Evolutionary conservation across 2,329 filamentous ascomycete genomes (phyloP).

Genomic region (Rhynchosporium graminicola): DNA sequence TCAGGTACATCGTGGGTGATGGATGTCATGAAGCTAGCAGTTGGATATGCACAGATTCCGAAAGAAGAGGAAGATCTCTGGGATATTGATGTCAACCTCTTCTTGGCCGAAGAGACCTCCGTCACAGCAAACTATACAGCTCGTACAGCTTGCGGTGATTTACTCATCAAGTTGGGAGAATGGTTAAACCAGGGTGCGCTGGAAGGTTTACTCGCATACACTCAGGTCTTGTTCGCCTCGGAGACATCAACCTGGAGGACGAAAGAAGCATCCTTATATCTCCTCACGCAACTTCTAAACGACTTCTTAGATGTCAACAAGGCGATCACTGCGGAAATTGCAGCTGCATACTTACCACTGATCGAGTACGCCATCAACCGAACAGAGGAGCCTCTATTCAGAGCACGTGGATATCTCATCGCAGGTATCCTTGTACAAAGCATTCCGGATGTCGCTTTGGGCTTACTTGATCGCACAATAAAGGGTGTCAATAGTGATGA

Average conservation of each 20-base stretch:
- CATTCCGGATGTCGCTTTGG: conserved; percentile 58
- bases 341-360: conserved; percentile 75
- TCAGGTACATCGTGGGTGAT: conserved; percentile 77
- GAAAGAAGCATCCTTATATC: conserved; percentile 80
- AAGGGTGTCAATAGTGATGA: conserved; percentile 73
- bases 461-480: conserved; percentile 71
- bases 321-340: conserved; percentile 66
- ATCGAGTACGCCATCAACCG: conserved; percentile 75
- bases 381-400: conserved; percentile 71
- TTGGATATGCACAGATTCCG: conserved; percentile 85
- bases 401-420: conserved; percentile 84
- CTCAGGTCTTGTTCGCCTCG: conserved; percentile 69
- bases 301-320: conserved; percentile 81
- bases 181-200: conserved; percentile 78
- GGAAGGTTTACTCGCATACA: conserved; percentile 76
- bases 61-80: conserved; percentile 92
- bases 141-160: conserved; percentile 85
- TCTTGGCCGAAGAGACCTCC: conserved; percentile 90
- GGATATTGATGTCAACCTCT: conserved; percentile 96
- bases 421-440: conserved; percentile 77
- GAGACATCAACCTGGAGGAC: conserved; percentile 55
- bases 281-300: conserved; percentile 80
- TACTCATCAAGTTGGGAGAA: conserved; percentile 89
- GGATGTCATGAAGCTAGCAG: conserved; percentile 82
- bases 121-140: conserved; percentile 96